Base-by-base conservation (phyloP, 805 yeast genomes). In the Pichia heedii region DNA sequence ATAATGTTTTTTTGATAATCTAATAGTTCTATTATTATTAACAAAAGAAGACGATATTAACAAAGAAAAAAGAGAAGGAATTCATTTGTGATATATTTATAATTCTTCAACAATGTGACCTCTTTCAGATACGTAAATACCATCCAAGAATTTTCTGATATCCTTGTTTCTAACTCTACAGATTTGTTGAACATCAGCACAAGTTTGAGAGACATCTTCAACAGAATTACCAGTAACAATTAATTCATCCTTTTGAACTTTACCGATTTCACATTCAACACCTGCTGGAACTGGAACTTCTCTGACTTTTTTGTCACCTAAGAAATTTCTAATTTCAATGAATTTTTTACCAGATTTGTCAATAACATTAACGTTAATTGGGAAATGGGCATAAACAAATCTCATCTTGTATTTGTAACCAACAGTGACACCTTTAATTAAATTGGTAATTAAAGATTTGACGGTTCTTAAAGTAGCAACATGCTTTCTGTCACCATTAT, bases 301-400 rank as follows among this genome's bases (percentile, higher is more conserved):
- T 82, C 97, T 86, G 57, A 89, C 95, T 74, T 87, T 80, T 84
- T 88, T 93, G 80, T 93, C 97, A 77, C 98, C 98, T 75, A 93
- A 82, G 84, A 86, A 93, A 80, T 93, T 93, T 86, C 97, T 89
- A 79, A 93, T 89, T 79, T 93, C 97, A 61, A 90, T 84, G 65
- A 65, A 78, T 54, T 76, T 71, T 42, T 68, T 61, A 59, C 84
- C 86, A 48, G 90, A 90, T 63, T 77, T 74, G 56, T 84, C 86
- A 67, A 84, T 68, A 58, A 88, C 71, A 79, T 89, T 90, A 60
- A 93, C 96, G 76, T 93, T 93, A 76, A 94, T 93, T 71, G 98
- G 99, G 96, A 93, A 93, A 86, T 93, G 98, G 82, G 98, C 99
- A 70, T 90, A 94, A 55, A 93, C 98, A 73, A 87, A 89, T 81